Evolutionary conservation across 1,139 yeast genomes (phyloP).

Genomic region (Lodderomyces beijingensis): DNA sequence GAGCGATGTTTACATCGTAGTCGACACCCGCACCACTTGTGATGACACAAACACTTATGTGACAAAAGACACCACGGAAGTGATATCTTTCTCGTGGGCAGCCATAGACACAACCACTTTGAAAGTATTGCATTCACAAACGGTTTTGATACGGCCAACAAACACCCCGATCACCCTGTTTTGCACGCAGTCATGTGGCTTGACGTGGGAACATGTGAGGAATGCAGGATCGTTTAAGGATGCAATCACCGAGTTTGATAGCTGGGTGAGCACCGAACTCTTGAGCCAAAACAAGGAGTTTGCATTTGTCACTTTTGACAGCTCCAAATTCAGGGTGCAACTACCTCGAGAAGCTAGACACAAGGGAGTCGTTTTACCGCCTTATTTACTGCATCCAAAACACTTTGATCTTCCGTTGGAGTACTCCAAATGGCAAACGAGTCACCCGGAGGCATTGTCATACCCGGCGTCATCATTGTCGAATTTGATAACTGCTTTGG

Average conservation of each 20-base stretch:
- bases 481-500: conserved; percentile 57
- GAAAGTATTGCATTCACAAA: conserved; percentile 32
- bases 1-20: conserved; percentile 60
- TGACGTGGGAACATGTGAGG: conserved; percentile 64
- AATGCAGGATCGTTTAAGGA: conserved; percentile 54
- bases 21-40: conserved; percentile 63
- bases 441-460: conserved; percentile 58
- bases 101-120: conserved; percentile 38
- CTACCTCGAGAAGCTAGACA: conserved; percentile 80
- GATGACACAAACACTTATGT: conserved; percentile 60
- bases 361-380: conserved; percentile 66
- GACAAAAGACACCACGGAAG: conserved; percentile 61
- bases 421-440: conserved; percentile 60
- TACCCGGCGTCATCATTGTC: conserved; percentile 46
- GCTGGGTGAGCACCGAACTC: conserved; percentile 41
- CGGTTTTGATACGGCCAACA: conserved; percentile 55
- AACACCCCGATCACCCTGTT: conserved; percentile 66
- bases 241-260: conserved; percentile 54
- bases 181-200: conserved; percentile 49
- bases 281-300: conserved; percentile 48
- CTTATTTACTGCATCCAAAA: conserved; percentile 70
- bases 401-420: conserved; percentile 76
- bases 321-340: conserved; percentile 71
- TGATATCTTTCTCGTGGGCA: conserved; percentile 65
- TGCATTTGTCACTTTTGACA: conserved; percentile 62